Conservation (phyloP, 2,329 filamentous ascomycete species). For the Sporothrix globosa region DNA sequence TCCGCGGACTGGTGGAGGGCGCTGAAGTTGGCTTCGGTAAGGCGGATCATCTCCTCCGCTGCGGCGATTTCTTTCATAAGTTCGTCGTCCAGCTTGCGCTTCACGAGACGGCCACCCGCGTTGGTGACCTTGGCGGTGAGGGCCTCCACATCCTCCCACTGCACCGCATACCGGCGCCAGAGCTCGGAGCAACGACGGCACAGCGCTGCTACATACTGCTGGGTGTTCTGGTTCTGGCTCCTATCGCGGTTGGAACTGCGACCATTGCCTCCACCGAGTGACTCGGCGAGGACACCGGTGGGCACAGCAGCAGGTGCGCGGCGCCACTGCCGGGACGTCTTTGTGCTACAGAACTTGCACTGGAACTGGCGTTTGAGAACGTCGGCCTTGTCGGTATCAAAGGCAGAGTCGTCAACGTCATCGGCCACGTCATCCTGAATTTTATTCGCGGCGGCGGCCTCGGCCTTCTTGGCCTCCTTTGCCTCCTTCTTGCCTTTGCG, state of each 20-base stretch:
- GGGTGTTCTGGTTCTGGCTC: slow-evolving; percentile 47
- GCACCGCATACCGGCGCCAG: slow-evolving; percentile 94
- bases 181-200: slow-evolving; percentile 89
- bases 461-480: slow-evolving; percentile 74
- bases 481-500: slow-evolving; percentile 89
- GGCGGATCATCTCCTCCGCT: slow-evolving; percentile 63
- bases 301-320: slow-evolving; percentile 74
- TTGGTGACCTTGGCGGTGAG: slow-evolving; percentile 83
- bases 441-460: slow-evolving; percentile 68
- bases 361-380: slow-evolving; percentile 81
- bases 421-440: slow-evolving; percentile 91
- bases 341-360: slow-evolving; percentile 89
- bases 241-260: slow-evolving; percentile 78
- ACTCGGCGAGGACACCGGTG: slow-evolving; percentile 49
- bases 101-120: slow-evolving; percentile 79
- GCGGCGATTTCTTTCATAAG: slow-evolving; percentile 72
- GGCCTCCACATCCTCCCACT: slow-evolving; percentile 93
- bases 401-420: slow-evolving; percentile 91
- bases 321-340: slow-evolving; percentile 84
- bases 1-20: slow-evolving; percentile 46
- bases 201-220: slow-evolving; percentile 74
- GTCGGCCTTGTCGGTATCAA: slow-evolving; percentile 82
- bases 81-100: slow-evolving; percentile 89
- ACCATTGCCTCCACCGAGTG: slow-evolving; percentile 63
- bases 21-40: slow-evolving; percentile 42